Evolutionary conservation across 179 eudicot species (phyloP), one percentile per base, ranked within the genome.

Genomic region (Patellifolia procumbens): DNA sequence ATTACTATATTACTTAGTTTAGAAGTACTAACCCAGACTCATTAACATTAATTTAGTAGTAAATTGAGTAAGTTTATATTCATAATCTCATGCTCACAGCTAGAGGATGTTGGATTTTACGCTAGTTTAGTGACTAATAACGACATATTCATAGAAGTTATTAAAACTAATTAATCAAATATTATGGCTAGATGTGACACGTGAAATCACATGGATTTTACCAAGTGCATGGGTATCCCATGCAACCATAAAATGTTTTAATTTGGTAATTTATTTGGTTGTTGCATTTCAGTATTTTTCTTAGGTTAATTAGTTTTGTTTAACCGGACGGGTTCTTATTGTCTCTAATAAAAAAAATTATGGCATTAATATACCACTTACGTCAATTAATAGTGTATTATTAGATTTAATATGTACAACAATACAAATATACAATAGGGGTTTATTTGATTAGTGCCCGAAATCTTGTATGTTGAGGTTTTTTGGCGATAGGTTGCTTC

Each of bases 181-280:
- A 32, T 26, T 0, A 34, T 61, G 61, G 16, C 52, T 58, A 62
- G 69, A 65, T 59, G 46, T 3, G 55, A 74, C 84, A 81, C 78
- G 84, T 81, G 84, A 68, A 65, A 49, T 4, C 78, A 81, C 84
- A 61, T 77, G 78, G 78, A 62, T 74, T 79, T 56, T 48, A 34
- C 31, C 72, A 17, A 20, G 42, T 76, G 80, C 83, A 56, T 72
- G 83, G 75, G 79, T 53, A 63, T 43, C 55, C 59, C 72, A 68
- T 68, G 72, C 72, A 64, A 45, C 52, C 9, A 10, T 15, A 15
- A 24, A 24, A 29, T 28, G 39, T 68, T 29, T 6, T 9, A n/a
- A n/a, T n/a, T n/a, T n/a, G n/a, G n/a, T n/a, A n/a, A n/a, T n/a
- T n/a, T n/a, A n/a, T n/a, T n/a, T n/a, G n/a, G n/a, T n/a, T n/a